phyloP scores from a whole-genome alignment of 352 stramenopile species.

The Globisporangium acanthophoron region DNA sequence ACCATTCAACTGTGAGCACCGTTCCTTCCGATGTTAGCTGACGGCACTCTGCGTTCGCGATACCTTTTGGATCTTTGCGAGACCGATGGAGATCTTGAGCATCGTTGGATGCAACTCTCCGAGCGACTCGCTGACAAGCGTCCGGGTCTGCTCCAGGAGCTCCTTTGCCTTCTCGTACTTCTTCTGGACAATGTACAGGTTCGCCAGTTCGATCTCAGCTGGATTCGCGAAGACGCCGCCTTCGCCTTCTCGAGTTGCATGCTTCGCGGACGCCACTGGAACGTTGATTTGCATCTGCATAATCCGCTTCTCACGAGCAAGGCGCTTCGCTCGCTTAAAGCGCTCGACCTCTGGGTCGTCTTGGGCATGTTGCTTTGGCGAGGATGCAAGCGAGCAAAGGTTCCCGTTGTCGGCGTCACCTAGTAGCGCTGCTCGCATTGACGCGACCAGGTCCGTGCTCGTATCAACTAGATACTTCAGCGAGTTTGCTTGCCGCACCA shows the following conservation, averaged over 20 bases:
- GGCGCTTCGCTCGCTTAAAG: constrained; percentile 35
- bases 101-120: constrained; percentile 47
- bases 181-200: constrained; percentile 55
- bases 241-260: constrained; percentile 32
- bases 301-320: constrained; percentile 45
- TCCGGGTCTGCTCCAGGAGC: constrained; percentile 25
- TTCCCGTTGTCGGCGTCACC: not conserved
- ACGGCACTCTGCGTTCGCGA: too few species aligned
- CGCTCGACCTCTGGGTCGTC: constrained; percentile 42
- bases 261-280: constrained; percentile 35
- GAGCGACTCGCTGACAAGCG: constrained; percentile 26
- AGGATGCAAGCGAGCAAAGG: too few species aligned
- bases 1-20: not conserved
- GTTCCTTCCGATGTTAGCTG: not conserved
- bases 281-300: constrained; percentile 53
- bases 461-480: constrained; percentile 16
- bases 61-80: constrained; percentile 30
- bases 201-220: constrained; percentile 42
- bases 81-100: constrained; percentile 45
- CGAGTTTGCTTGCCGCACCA: constrained; percentile 25
- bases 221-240: constrained; percentile 36
- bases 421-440: constrained; percentile 23
- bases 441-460: constrained; percentile 23
- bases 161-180: constrained; percentile 41
- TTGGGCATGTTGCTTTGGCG: not conserved